phyloP scores from a whole-genome alignment of 2,329 filamentous ascomycete genomes.

The Calonectria fujianensis region DNA sequence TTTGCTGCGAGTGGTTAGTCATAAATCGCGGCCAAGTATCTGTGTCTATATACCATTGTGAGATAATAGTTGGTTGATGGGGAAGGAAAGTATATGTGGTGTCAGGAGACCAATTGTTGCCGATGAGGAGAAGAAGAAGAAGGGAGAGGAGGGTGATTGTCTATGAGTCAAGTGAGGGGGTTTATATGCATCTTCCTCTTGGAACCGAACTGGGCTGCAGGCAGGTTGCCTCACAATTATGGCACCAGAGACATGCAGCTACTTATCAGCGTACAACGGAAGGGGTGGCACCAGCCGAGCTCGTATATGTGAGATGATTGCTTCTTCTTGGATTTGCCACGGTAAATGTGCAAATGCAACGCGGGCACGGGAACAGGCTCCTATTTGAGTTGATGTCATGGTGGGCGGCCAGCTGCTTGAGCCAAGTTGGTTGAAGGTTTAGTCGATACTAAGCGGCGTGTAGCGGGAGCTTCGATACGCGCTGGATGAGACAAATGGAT shows the following conservation, averaged over 20 bases:
- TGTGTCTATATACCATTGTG: not conserved
- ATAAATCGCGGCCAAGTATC: not conserved
- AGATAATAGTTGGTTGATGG: not conserved
- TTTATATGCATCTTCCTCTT: conserved; percentile 1
- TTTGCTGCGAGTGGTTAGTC: not conserved
- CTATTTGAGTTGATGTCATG: not conserved
- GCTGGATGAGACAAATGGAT: not conserved
- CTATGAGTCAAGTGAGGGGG: not conserved
- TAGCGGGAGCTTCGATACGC: not conserved
- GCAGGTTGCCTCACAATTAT: not conserved
- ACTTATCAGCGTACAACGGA: not conserved
- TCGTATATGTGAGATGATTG: not conserved
- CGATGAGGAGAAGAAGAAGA: not conserved
- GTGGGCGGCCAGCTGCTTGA: not conserved
- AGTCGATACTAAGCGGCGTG: not conserved
- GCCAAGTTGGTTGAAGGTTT: not conserved
- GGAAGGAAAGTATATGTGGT: too few species aligned
- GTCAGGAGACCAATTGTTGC: not conserved
- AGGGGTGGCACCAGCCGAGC: conserved; percentile 10
- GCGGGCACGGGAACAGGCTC: not conserved
- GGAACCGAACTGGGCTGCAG: not conserved
- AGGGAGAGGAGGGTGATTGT: not conserved
- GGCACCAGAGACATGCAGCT: conserved; percentile 14
- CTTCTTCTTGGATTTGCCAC: not conserved
- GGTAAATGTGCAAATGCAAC: not conserved